Base-by-base conservation (phyloP, 148 eudicot species). In the Camellia sinensis region DNA sequence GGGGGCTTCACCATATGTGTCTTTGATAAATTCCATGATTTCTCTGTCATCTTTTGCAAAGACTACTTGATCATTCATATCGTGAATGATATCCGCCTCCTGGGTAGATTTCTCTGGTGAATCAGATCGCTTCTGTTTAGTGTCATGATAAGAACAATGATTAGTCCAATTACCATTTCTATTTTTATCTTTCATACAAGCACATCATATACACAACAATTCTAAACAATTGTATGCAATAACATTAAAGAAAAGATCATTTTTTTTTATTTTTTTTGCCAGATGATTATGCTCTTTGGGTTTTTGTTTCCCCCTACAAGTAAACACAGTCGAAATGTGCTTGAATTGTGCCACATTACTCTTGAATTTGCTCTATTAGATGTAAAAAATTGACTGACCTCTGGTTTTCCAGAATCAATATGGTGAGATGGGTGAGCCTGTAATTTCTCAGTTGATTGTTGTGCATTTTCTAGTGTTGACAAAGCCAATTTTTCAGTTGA, bases 1-100 rank as follows among this genome's bases (percentile, higher is more conserved):
- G 62, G 46, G 46, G n/a, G 29, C 67, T 70, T 70, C 75, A 21
- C 81, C 67, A 70, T 78, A 71, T 45, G 74, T 71, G 67, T 45
- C 45, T 60, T 79, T 61, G 7, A 79, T 79, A 3, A 71, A 57
- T n/a, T 71, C 81, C 9, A 71, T 54, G 8, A 71, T 71, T 19
- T 50, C 72, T 67, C 22, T 37, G 9, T 50, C 48, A 37, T 80
- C 52, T 7, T 8, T 18, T 11, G 52, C 76, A 22, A 61, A 6
- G 61, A 14, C 22, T 71, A 12, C n/a, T 71, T n/a, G 70, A 50
- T 79, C 56, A 48, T 71, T 70, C 70, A 44, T n/a, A 12, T 59
- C 74, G 17, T 69, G 37, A 29, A 29, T 29, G 37, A 29, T 29
- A 29, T 29, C 37, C 37, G 37, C 37, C 37, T 29, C 37, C 37